Conservation (phyloP, 805 yeast genomes). For the Monosporozyma yasuniensis region DNA sequence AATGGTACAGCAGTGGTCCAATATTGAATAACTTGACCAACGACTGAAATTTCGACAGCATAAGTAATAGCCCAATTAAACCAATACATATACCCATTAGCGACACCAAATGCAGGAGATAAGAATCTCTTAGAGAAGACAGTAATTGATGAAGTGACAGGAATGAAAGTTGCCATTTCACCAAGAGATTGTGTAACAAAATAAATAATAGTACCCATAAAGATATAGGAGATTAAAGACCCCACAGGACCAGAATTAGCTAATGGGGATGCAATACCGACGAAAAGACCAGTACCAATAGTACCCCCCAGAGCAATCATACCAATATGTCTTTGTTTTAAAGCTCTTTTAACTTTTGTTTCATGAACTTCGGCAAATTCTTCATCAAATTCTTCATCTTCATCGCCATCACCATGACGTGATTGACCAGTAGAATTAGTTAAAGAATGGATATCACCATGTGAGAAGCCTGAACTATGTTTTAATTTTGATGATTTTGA, state of each 20-base stretch:
- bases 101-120: slow-evolving; percentile 57
- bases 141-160: slow-evolving; percentile 51
- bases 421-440: slow-evolving; percentile 6
- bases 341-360: slow-evolving; percentile 43
- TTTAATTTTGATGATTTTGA: background rate
- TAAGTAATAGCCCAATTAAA: slow-evolving; percentile 64
- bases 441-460: slow-evolving; percentile 6
- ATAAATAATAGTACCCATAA: slow-evolving; percentile 53
- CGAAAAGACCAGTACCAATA: slow-evolving; percentile 63
- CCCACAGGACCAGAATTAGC: slow-evolving; percentile 56
- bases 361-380: slow-evolving; percentile 26
- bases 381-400: slow-evolving; percentile 17
- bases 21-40: slow-evolving; percentile 44
- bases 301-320: slow-evolving; percentile 72
- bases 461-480: background rate
- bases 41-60: slow-evolving; percentile 51
- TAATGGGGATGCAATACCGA: slow-evolving; percentile 50
- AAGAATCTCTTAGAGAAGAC: slow-evolving; percentile 55
- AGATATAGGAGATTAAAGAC: slow-evolving; percentile 49
- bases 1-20: slow-evolving; percentile 50
- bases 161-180: slow-evolving; percentile 70
- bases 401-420: slow-evolving; percentile 3
- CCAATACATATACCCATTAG: slow-evolving; percentile 66
- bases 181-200: slow-evolving; percentile 59
- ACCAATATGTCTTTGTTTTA: slow-evolving; percentile 55